These are phyloP conservation scores for Debaryomyces tyrocola DNA, from an alignment of 805 yeast genomes.

Conservation along the genomic window DNA sequence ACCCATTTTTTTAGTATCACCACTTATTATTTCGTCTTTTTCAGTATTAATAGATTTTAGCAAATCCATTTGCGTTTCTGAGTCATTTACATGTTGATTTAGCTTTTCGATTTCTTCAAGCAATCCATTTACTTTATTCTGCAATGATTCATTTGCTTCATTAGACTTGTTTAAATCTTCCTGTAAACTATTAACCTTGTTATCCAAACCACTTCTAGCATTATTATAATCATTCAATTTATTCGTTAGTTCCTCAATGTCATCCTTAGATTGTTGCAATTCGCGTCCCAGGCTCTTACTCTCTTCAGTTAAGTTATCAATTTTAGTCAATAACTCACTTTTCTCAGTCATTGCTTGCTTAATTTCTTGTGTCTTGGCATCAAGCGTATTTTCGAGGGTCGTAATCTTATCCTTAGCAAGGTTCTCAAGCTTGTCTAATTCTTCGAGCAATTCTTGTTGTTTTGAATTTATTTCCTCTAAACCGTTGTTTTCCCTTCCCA, in stretches of 20 bases:
- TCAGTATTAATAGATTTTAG: conserved; percentile 16
- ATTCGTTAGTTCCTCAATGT: conserved; percentile 13
- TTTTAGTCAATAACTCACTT: conserved; percentile 12
- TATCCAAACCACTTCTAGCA: not conserved
- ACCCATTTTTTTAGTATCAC: conserved; percentile 28
- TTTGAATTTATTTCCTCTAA: conserved; percentile 17
- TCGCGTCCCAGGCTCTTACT: conserved; percentile 8
- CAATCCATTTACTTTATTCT: conserved; percentile 8
- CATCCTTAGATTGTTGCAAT: conserved; percentile 7
- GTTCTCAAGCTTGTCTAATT: conserved; percentile 21
- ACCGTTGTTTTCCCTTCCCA: conserved; percentile 9
- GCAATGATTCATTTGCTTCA: conserved; percentile 2
- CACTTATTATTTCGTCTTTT: conserved; percentile 31
- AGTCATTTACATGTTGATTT: conserved; percentile 20
- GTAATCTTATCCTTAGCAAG: conserved; percentile 21
- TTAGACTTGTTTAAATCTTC: not conserved
- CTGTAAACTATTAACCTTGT: not conserved
- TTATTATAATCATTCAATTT: not conserved
- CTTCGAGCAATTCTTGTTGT: conserved; percentile 21
- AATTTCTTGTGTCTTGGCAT: conserved; percentile 4
- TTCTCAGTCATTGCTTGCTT: conserved; percentile 9
- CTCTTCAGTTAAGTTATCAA: conserved; percentile 9
- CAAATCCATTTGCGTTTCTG: conserved; percentile 29
- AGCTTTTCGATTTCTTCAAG: conserved; percentile 13
- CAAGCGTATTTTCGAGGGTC: conserved; percentile 15